phyloP scores from a whole-genome alignment of 2,329 filamentous ascomycete genomes.

The Colletotrichum australisinense region DNA sequence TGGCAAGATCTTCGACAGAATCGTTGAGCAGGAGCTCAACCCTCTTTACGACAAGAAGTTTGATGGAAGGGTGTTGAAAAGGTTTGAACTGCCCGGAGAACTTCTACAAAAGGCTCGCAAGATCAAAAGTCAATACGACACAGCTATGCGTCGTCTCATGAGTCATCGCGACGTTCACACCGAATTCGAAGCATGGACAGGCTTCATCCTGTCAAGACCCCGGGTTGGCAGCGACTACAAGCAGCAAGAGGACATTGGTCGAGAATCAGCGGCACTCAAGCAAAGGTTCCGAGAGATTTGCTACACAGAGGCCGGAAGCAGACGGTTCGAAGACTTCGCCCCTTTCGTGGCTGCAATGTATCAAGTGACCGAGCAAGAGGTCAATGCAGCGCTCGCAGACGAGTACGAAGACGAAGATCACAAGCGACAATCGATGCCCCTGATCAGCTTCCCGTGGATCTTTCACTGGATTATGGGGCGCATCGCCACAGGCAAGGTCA shows the following conservation, averaged over 20 bases:
- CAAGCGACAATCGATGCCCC: constrained; percentile 67
- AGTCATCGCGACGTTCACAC: constrained; percentile 84
- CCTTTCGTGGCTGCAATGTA: constrained; percentile 91
- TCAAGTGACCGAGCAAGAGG: constrained; percentile 79
- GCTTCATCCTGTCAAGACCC: constrained; percentile 83
- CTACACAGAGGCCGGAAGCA: constrained; percentile 70
- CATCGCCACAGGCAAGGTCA: constrained; percentile 63
- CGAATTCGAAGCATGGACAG: constrained; percentile 93
- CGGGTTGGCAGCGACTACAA: constrained; percentile 83
- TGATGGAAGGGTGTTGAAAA: constrained; percentile 77
- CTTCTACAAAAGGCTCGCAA: constrained; percentile 69
- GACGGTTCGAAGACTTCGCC: constrained; percentile 71
- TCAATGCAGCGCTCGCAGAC: constrained; percentile 68
- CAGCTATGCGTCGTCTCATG: constrained; percentile 81
- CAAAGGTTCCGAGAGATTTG: constrained; percentile 76
- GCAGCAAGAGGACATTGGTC: constrained; percentile 83
- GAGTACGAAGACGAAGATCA: constrained; percentile 43
- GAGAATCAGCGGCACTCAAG: constrained; percentile 73
- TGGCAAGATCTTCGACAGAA: constrained; percentile 84
- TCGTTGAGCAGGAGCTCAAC: constrained; percentile 74
- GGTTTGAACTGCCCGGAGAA: constrained; percentile 64
- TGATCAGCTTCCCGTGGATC: constrained; percentile 96
- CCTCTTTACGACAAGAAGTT: constrained; percentile 81
- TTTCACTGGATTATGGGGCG: constrained; percentile 79
- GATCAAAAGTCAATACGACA: constrained; percentile 84